phyloP scores from a whole-genome alignment of 768 basidiomycete species.

The Tephrocybe rancida region DNA sequence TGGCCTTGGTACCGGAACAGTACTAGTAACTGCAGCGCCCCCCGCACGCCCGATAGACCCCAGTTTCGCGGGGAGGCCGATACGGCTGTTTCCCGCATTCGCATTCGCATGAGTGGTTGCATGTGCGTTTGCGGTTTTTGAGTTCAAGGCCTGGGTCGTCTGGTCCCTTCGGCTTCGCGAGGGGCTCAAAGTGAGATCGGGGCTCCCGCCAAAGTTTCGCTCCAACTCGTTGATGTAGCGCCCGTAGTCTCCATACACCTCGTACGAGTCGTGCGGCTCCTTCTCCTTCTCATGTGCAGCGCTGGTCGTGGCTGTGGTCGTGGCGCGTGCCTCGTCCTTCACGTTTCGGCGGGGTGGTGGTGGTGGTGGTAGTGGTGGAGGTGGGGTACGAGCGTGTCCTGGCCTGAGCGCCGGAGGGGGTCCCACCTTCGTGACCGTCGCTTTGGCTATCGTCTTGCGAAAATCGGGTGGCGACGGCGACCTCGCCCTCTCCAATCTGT shows the following conservation, averaged over 20 bases:
- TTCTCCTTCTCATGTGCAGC: no score
- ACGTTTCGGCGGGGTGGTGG: not conserved
- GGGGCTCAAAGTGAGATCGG: conserved; percentile 23
- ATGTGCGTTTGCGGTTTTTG: conserved; percentile 7
- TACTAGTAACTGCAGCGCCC: not conserved
- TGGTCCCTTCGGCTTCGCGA: conserved; percentile 12
- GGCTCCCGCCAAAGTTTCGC: conserved; percentile 25
- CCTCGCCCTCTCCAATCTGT: not conserved
- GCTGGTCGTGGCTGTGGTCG: not conserved
- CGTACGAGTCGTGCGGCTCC: conserved; percentile 16
- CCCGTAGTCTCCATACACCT: conserved; percentile 36
- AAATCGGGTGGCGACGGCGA: not conserved
- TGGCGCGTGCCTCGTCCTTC: not conserved
- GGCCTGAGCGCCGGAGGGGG: not conserved
- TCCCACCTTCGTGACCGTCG: conserved; percentile 3
- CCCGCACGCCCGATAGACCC: conserved; percentile 12
- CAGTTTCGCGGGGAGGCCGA: conserved; percentile 26
- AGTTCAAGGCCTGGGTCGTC: conserved; percentile 14
- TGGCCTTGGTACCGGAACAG: conserved; percentile 24
- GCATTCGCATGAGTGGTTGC: not conserved
- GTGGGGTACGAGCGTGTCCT: no score
- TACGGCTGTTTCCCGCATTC: conserved; percentile 18
- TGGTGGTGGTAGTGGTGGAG: not conserved
- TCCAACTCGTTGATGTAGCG: conserved; percentile 34
- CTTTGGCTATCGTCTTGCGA: not conserved